Base-by-base conservation (phyloP, 2,329 filamentous ascomycete species). In the Chalaropsis thielavioides region DNA sequence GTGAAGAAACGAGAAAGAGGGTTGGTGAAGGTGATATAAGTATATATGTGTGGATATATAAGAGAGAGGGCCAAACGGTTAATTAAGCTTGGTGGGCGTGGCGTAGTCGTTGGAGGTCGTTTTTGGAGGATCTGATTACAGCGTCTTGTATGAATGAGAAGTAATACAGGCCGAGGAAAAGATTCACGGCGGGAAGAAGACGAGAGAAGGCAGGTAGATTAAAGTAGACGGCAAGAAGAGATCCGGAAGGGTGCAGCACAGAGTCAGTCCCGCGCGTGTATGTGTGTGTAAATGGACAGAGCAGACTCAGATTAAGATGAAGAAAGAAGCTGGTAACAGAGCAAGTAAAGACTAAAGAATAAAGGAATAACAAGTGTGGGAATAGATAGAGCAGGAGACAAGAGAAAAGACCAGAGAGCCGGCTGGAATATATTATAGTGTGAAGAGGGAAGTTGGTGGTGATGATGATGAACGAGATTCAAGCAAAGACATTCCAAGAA, bases 391-490 rank as follows among this genome's bases (percentile, higher is more conserved):
- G 51, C 17, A 56, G 31, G 24, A 35, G 24, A 35, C 51, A 56
- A 61, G 59, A 44, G 40, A 61, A 11, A 46, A 61, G 24, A 61
- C 61, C 61, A 49, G 44, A 62, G 61, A 62, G 44, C 61, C 61
- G 43, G 61, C 61, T 62, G 61, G 61, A 62, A 49, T 43, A 62
- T 62, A 62, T 62, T 62, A 56, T 31, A 56, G 24, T 56, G 51
- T 56, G 24, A 49, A 51, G 58, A 61, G 24, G 44, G 44, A 62
- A 24, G 27, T 56, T 49, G 44, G 19, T 51, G 43, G 13, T 49
- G 44, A 15, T 62, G 43, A 54, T 51, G 61, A 62, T 56, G 51
- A 56, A 35, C 51, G n/a, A 61, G 58, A 56, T 35, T 35, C 51
- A n/a, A 35, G 24, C 31, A 38, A 35, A 56, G 51, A 56, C 51